Evolutionary conservation across 75 land plant genomes (phyloP).

Genomic region (Gnetum montanum): DNA sequence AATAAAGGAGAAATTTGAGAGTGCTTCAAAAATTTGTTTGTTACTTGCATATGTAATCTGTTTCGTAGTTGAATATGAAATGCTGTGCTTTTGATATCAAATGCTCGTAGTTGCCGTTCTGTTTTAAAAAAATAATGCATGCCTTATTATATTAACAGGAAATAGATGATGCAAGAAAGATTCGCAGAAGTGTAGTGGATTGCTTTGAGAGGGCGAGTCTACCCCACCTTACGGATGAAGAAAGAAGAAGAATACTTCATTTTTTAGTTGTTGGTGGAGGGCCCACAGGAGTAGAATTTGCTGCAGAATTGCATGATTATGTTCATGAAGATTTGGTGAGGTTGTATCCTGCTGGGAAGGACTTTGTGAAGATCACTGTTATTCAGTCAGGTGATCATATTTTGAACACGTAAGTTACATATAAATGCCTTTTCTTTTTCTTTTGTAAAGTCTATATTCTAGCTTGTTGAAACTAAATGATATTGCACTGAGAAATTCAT

Average conservation of each 20-base stretch:
- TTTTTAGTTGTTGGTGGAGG: slow-evolving; percentile 96
- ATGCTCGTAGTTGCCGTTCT: neutral
- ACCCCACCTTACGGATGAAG: slow-evolving; percentile 64
- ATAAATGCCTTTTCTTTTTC: neutral
- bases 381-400: slow-evolving; percentile 84
- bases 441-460: too few species aligned
- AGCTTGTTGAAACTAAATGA: too few species aligned
- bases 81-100: neutral
- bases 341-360: slow-evolving; percentile 51
- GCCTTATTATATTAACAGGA: slow-evolving; percentile 38
- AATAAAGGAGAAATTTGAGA: neutral
- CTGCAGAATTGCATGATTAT: slow-evolving; percentile 90
- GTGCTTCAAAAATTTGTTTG: neutral
- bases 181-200: slow-evolving; percentile 71
- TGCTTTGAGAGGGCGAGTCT: slow-evolving; percentile 84
- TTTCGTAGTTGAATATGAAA: neutral
- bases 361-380: slow-evolving; percentile 58
- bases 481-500: too few species aligned
- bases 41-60: neutral
- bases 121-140: neutral
- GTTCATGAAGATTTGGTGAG: slow-evolving; percentile 66
- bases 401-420: slow-evolving; percentile 61
- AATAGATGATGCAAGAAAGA: slow-evolving; percentile 89
- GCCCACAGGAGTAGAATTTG: slow-evolving; percentile 93
- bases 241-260: slow-evolving; percentile 59